Evolutionary conservation across 202 grass and related monocot genomes (phyloP).

Genomic region (Carex arenaria): DNA sequence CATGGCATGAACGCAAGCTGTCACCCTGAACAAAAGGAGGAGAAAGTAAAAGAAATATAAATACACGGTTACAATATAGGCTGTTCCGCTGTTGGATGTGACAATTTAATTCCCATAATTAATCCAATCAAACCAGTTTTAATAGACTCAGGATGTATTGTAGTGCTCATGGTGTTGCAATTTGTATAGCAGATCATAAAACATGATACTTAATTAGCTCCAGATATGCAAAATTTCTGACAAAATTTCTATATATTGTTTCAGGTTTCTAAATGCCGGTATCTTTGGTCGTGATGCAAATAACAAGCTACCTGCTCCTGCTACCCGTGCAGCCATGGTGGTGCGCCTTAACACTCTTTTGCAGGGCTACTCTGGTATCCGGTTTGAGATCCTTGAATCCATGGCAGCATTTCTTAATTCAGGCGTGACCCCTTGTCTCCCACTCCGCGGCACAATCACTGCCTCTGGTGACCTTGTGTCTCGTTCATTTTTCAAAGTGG

Average conservation of each 20-base stretch:
- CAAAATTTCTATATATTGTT: not conserved
- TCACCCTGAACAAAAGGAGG: not conserved
- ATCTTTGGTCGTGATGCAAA: slow-evolving; percentile 49
- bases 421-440: slow-evolving; percentile 64
- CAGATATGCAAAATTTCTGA: not conserved
- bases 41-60: not conserved
- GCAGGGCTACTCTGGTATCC: slow-evolving; percentile 76
- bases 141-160: not conserved
- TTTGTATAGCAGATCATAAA: not conserved
- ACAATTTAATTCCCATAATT: slow-evolving; percentile 3
- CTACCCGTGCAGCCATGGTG: slow-evolving; percentile 60
- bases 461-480: slow-evolving; percentile 65
- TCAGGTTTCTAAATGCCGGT: slow-evolving; percentile 71
- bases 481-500: too few relatives aligned
- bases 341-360: slow-evolving; percentile 75
- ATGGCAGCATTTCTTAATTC: slow-evolving; percentile 70
- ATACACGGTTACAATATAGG: not conserved
- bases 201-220: not conserved
- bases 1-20: slow-evolving; percentile 3
- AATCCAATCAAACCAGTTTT: not conserved
- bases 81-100: not conserved
- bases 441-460: slow-evolving; percentile 66
- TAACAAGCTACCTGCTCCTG: slow-evolving; percentile 47
- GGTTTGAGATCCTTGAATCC: slow-evolving; percentile 86
- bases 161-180: not conserved